These are phyloP conservation scores for Nemania sp. DNA, from an alignment of 2,329 filamentous ascomycete genomes.

Conservation along the genomic window DNA sequence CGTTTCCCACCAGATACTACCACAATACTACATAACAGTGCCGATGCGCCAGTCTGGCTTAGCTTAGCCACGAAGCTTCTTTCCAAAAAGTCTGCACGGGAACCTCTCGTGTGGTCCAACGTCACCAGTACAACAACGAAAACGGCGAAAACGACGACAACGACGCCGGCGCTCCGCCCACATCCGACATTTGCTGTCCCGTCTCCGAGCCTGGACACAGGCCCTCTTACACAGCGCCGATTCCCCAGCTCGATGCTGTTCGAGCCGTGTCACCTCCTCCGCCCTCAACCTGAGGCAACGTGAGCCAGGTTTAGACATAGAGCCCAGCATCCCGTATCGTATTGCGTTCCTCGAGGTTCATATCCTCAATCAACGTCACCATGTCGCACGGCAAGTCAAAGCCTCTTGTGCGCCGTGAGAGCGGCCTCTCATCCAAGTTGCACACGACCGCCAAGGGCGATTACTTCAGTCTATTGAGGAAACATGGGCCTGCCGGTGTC, in stretches of 20 bases:
- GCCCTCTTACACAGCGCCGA: slow-evolving; percentile 9
- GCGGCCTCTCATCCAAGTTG: slow-evolving; percentile 35
- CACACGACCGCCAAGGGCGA: slow-evolving; percentile 33
- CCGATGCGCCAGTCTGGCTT: too few species aligned
- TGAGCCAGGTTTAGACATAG: slow-evolving; percentile 42
- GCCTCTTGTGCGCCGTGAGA: slow-evolving; percentile 32
- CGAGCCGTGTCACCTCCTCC: slow-evolving; percentile 45
- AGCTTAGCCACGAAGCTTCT: neutral
- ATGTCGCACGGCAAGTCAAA: slow-evolving; percentile 35
- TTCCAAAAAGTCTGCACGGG: neutral
- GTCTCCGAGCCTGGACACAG: slow-evolving; percentile 4
- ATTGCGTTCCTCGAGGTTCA: slow-evolving; percentile 11
- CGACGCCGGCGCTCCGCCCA: neutral
- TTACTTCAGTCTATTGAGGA: slow-evolving; percentile 36
- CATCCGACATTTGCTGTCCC: neutral
- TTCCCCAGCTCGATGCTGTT: slow-evolving; percentile 41
- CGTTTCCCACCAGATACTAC: too few species aligned
- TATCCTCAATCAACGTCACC: slow-evolving; percentile 22
- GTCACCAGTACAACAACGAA: neutral
- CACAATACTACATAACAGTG: too few species aligned
- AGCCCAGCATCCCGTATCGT: slow-evolving; percentile 14
- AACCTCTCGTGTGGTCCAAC: too few species aligned
- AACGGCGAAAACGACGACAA: neutral
- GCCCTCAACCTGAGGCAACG: slow-evolving; percentile 48
- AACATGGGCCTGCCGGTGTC: slow-evolving; percentile 9